phyloP scores from a whole-genome alignment of 176 grass and related monocot genomes.

The Melocanna baccifera region DNA sequence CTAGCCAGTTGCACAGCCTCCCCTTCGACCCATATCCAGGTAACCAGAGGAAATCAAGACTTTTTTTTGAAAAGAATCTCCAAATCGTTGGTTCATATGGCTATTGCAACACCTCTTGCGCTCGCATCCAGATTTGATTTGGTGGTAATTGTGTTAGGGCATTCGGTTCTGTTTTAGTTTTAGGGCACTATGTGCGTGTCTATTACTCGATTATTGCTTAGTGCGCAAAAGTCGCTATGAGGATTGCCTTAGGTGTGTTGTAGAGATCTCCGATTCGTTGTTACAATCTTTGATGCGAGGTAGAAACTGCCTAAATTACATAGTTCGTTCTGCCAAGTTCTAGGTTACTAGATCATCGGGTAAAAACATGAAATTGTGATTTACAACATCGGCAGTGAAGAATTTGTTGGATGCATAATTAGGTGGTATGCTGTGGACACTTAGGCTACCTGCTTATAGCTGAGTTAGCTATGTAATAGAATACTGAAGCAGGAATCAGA shows the following conservation, averaged over 20 bases:
- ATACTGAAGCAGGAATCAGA: no score
- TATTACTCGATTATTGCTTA: background rate
- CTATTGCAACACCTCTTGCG: background rate
- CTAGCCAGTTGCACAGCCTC: conserved; percentile 41
- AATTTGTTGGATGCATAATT: background rate
- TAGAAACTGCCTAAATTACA: background rate
- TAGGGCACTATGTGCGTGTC: background rate
- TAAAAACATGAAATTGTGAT: background rate
- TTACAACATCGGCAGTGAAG: background rate
- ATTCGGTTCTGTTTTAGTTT: background rate
- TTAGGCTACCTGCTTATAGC: background rate
- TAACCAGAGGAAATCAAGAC: background rate
- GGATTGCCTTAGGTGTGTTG: background rate
- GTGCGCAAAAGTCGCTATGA: background rate
- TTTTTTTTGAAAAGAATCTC: background rate
- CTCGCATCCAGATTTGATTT: background rate
- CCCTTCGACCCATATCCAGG: conserved; percentile 31
- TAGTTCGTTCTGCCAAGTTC: background rate
- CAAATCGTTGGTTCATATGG: background rate
- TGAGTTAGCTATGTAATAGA: no score
- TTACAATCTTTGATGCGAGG: background rate
- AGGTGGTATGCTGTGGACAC: background rate
- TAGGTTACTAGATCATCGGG: background rate
- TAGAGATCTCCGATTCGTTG: background rate
- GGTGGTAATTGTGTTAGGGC: background rate